Conservation (phyloP, 441 rosid genomes). For the Jatropha podagrica region DNA sequence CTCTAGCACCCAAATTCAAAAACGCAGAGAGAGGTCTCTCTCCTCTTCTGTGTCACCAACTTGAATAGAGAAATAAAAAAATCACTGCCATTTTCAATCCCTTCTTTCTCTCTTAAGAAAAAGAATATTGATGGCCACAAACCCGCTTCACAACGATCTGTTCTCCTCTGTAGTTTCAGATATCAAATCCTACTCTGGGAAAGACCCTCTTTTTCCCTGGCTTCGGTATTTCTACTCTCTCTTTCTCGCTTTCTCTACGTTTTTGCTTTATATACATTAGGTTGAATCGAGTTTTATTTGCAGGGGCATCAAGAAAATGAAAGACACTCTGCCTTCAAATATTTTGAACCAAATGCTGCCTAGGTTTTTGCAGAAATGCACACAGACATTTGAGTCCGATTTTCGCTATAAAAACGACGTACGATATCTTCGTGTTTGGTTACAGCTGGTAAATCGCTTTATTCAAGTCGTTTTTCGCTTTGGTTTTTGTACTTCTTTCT, state of each 20-base stretch:
- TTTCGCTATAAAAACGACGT: conserved; percentile 71
- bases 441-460: conserved; percentile 62
- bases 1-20: conserved; percentile 1
- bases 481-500: conserved; percentile 2
- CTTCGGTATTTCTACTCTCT: conserved; percentile 50
- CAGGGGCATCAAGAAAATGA: conserved; percentile 81
- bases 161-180: conserved; percentile 68
- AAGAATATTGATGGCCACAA: conserved; percentile 23
- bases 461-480: background rate
- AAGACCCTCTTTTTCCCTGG: conserved; percentile 89
- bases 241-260: background rate
- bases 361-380: conserved; percentile 79
- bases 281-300: background rate
- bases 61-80: background rate
- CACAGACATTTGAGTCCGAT: conserved; percentile 69
- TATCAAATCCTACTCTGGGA: conserved; percentile 76
- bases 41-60: background rate
- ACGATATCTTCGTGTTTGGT: conserved; percentile 90
- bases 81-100: background rate
- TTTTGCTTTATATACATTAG: background rate
- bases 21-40: background rate
- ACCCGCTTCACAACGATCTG: conserved; percentile 35
- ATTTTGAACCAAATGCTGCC: conserved; percentile 75
- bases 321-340: conserved; percentile 52
- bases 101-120: too few relatives aligned